Base-by-base conservation (phyloP, 257 asterid genomes). In the Haberlea rhodopensis region DNA sequence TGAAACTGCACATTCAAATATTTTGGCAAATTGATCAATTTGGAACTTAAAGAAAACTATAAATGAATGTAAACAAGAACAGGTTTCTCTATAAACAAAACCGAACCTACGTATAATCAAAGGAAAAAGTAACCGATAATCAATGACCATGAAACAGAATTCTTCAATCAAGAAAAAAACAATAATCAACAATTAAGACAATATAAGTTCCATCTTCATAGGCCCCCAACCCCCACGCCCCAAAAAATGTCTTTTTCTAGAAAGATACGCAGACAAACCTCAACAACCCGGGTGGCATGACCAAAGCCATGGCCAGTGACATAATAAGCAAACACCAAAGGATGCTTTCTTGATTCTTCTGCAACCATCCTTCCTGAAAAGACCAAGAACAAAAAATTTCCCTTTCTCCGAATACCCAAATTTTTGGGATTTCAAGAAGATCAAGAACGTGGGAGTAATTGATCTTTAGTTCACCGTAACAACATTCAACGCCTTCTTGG, bases 261-360 rank as follows among this genome's bases (percentile, higher is more conserved):
- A 37, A 57, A 54, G 19, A 64, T 45, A 40, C 15, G 19, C 25
- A 45, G 34, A 49, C 2, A 53, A 5, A 90, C 97, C 99, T 92
- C 97, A 55, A 89, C 97, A 58, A 89, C 96, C 23, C 96, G 90
- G 31, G 97, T 89, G 71, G 95, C 97, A 58, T 92, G 99, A 25
- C 99, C 99, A 75, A 89, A 92, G 6, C 96, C 97, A 79, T 92
- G 99, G 55, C 99, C 99, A 16, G 99, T 89, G 28, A 92, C 97
- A 72, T 92, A 92, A 73, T 92, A 89, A 15, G 97, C 95, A 73
- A 92, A 87, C 0, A 87, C 87, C 18, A 89, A 80, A 31, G 81
- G 82, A 13, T 76, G 82, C 61, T 67, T 79, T 16, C 16, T 65
- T 9, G 79, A 66, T 55, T 78, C 82, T 20, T 77, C 60, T 51